Conservation (phyloP, 495 filamentous ascomycete genomes). For the Penicillium alfredii region DNA sequence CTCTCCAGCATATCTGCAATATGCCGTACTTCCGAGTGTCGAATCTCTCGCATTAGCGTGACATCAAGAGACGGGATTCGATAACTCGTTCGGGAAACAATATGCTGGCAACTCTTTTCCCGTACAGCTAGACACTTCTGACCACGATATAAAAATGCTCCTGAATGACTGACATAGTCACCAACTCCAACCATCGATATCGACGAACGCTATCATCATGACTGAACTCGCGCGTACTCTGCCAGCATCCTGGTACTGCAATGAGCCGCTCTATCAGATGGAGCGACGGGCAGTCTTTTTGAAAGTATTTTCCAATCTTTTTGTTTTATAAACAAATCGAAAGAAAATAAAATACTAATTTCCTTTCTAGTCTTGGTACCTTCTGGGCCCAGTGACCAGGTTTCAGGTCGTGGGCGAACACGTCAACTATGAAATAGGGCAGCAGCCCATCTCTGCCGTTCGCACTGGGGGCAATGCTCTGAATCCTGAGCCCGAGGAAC, state of each 20-base stretch:
- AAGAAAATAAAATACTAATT: conserved; percentile 8
- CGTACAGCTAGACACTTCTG: conserved; percentile 5
- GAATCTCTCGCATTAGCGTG: neutral
- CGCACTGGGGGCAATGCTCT: conserved; percentile 29
- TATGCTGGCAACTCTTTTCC: too few relatives aligned
- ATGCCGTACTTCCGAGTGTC: too few relatives aligned
- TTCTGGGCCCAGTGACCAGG: conserved; percentile 54
- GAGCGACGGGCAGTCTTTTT: conserved; percentile 51
- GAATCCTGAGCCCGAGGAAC: conserved; percentile 26
- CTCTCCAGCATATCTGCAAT: too few relatives aligned
- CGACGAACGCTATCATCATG: conserved; percentile 19
- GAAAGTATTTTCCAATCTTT: conserved; percentile 40
- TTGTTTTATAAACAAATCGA: too few relatives aligned
- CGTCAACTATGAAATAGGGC: conserved; percentile 51
- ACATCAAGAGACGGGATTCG: conserved; percentile 22
- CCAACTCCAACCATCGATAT: neutral
- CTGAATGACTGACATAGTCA: conserved; percentile 2
- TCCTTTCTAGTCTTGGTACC: conserved; percentile 51
- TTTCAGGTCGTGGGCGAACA: conserved; percentile 43
- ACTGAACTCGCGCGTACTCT: conserved; percentile 35
- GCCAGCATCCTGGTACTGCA: conserved; percentile 43
- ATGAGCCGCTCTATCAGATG: conserved; percentile 40
- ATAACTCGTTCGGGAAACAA: conserved; percentile 38
- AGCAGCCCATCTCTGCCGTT: conserved; percentile 42
- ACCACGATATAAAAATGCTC: conserved; percentile 1